phyloP scores from a whole-genome alignment of 257 asterid species.

The Przewalskia tangutica region DNA sequence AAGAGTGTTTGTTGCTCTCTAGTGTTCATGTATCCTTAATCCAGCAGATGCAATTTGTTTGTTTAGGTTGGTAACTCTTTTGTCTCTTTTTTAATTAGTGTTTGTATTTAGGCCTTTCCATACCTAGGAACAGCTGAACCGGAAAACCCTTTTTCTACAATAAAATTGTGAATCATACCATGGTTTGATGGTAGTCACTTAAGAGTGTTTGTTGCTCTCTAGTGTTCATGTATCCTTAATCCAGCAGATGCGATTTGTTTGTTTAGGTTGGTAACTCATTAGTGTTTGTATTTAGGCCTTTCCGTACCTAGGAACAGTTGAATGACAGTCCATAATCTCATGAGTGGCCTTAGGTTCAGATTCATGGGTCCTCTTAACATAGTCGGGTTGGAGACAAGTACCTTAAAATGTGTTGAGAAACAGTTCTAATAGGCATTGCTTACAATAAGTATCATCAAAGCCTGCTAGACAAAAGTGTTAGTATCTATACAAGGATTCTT shows the following conservation, averaged over 20 bases:
- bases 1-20: neutral
- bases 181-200: neutral
- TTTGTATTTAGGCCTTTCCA: neutral
- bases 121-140: neutral
- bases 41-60: neutral
- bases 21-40: neutral
- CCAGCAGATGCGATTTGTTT: neutral
- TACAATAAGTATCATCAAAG: neutral
- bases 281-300: neutral
- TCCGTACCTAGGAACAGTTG: neutral
- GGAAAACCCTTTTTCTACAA: neutral
- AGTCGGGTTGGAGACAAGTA: neutral
- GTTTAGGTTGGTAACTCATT: neutral
- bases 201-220: neutral
- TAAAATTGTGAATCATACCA: neutral
- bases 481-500: neutral
- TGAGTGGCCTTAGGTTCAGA: neutral
- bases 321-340: neutral
- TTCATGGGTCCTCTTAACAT: neutral
- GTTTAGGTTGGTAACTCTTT: neutral
- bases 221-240: neutral
- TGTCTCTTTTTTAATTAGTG: neutral
- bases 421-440: neutral
- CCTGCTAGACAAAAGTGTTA: neutral
- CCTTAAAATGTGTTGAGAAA: neutral